Evolutionary conservation across 176 grass and related monocot species (phyloP).

Genomic region (Bolboschoenus planiculmis): DNA sequence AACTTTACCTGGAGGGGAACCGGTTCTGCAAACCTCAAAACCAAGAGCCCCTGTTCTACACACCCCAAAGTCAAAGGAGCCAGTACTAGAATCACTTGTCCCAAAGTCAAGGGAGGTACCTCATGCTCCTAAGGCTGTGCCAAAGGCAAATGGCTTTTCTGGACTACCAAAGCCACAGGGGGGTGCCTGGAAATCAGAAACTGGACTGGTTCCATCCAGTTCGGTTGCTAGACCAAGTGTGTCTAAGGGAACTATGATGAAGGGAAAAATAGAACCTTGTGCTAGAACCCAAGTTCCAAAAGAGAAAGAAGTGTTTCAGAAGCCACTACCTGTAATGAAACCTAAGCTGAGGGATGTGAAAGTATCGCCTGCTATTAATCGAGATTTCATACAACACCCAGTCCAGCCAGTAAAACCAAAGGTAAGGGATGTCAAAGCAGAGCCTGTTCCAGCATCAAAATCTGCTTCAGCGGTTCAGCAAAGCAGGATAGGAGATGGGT

Average conservation of each 20-base stretch:
- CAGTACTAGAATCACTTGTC: neutral
- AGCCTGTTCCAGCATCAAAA: neutral
- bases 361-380: neutral
- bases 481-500: neutral
- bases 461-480: neutral
- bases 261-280: neutral
- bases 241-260: neutral
- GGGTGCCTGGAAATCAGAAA: neutral
- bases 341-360: neutral
- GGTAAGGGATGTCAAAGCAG: neutral
- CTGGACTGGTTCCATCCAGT: neutral
- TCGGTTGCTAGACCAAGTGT: neutral
- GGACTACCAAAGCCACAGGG: neutral
- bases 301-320: neutral
- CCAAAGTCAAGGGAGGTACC: neutral
- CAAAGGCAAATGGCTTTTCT: neutral
- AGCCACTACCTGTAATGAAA: neutral
- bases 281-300: neutral
- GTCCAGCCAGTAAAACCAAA: neutral
- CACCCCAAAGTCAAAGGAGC: neutral
- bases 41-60: neutral
- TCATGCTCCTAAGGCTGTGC: neutral
- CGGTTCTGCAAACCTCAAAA: neutral
- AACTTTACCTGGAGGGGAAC: neutral
- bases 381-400: neutral